These are phyloP conservation scores for Hypoxylon intermedium DNA, from an alignment of 495 filamentous ascomycete genomes.

Conservation along the genomic window DNA sequence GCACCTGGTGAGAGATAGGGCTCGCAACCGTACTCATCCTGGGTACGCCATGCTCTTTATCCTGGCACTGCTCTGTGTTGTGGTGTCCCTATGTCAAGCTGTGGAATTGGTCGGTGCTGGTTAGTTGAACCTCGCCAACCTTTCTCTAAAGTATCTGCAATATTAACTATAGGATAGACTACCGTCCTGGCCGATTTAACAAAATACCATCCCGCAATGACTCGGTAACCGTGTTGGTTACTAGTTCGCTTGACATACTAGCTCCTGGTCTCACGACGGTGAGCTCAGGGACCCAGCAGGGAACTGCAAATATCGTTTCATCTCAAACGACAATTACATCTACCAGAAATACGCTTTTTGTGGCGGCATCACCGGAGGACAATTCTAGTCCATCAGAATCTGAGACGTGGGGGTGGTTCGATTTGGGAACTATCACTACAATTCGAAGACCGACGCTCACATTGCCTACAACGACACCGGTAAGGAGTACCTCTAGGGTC, in stretches of 20 bases:
- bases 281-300: constrained; percentile 17
- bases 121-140: constrained; percentile 18
- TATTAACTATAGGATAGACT: constrained; percentile 28
- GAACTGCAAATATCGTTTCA: constrained; percentile 17
- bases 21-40: constrained; percentile 18
- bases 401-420: constrained; percentile 10
- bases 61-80: constrained; percentile 26
- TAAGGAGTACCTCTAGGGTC: constrained; percentile 8
- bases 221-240: constrained; percentile 22
- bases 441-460: constrained; percentile 29
- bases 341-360: constrained; percentile 6
- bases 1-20: constrained; percentile 34
- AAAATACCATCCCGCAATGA: constrained; percentile 23
- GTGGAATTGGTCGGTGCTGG: constrained; percentile 23
- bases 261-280: constrained; percentile 13
- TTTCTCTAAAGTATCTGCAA: constrained; percentile 3
- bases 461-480: constrained; percentile 22
- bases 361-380: constrained; percentile 8
- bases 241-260: constrained; percentile 29
- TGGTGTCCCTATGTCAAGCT: constrained; percentile 34
- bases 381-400: constrained; percentile 5
- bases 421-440: constrained; percentile 36
- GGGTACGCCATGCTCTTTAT: constrained; percentile 34
- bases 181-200: constrained; percentile 23
- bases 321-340: constrained; percentile 6